A percentile compares a stretch with the other conserved stretches of the same genome.
Conservation (phyloP, 495 filamentous ascomycete genomes). For the Xylaria curta region DNA sequence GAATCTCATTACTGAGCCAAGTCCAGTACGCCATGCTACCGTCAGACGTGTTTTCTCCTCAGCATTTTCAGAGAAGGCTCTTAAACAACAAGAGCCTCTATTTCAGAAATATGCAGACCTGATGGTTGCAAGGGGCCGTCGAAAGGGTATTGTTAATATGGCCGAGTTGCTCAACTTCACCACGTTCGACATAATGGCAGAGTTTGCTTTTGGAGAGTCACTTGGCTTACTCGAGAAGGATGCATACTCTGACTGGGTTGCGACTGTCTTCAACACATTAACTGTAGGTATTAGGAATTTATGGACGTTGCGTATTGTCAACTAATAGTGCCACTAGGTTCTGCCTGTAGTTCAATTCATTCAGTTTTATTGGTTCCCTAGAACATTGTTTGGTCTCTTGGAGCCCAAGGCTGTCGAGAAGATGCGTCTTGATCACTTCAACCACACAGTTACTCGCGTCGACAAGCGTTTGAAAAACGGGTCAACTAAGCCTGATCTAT, state of each 20-base stretch:
- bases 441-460: conserved; percentile 23
- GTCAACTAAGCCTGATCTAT: conserved; percentile 19
- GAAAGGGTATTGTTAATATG: conserved; percentile 43
- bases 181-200: conserved; percentile 59
- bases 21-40: conserved; percentile 30
- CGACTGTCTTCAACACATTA: conserved; percentile 24
- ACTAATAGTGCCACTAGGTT: conserved; percentile 10
- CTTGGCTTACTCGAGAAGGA: conserved; percentile 47
- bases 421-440: conserved; percentile 23
- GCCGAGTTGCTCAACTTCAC: conserved; percentile 38
- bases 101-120: conserved; percentile 51
- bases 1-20: conserved; percentile 19
- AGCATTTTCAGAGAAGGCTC: conserved; percentile 54
- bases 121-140: conserved; percentile 35
- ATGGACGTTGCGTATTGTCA: not conserved
- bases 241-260: conserved; percentile 17
- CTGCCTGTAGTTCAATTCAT: conserved; percentile 20
- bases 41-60: conserved; percentile 49
- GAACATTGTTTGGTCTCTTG: conserved; percentile 4
- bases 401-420: conserved; percentile 14
- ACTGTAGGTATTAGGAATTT: conserved; percentile 6
- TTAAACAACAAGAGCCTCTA: conserved; percentile 52
- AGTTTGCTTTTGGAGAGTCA: conserved; percentile 55
- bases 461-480: conserved; percentile 18
- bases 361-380: conserved; percentile 14